Base-by-base conservation (phyloP, 108 stramenopile species). In the Cyclotella choctawhatcheeana region DNA sequence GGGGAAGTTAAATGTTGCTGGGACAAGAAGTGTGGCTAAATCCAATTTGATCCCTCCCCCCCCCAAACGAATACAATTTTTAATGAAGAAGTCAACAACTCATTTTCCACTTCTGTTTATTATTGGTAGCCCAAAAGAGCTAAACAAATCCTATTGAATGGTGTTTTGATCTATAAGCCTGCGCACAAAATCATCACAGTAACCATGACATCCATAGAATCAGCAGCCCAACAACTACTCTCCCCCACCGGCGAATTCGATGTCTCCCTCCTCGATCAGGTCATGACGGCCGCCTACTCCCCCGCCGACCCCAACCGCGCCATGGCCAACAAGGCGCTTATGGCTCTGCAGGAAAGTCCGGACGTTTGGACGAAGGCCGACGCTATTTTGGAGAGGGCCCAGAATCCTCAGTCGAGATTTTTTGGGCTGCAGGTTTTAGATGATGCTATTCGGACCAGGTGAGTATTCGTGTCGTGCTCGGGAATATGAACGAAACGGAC, bases 341-440 rank as follows among this genome's bases (percentile, higher is more conserved):
- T 97, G 93, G 88, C 88, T 52, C 80, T 97, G 29, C 96, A 94
- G 67, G 96, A 93, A 71, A 73, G 81, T 40, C 85, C 88, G 6
- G 84, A 90, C 54, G 60, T 92, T 12, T 97, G 96, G 96, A 85
- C 80, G 29, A 82, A 86, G 73, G 93, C 92, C 2, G 96, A 97
- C 74, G 83, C 85, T 6, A 97, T 97, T 69, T 83, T 97, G 64
- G 96, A 97, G 62, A 44, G 86, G 66, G 81, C 91, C 1, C 65
- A 71, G 69, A 90, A 93, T 77, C 88, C 93, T n/a, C 87, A 93
- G 66, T 76, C 86, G 21, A 74, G 91, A 58, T 97, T 92, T 74
- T 97, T 94, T 81, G 96, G 92, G 32, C 65, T 97, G 51, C 92
- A 93, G 62, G 80, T 94, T 30, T 83, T 97, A 45, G 92, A 94